A percentile compares a stretch with the other conserved stretches of the same genome.
Conservation (phyloP, 179 eudicot species). For the Camellia oleifera region DNA sequence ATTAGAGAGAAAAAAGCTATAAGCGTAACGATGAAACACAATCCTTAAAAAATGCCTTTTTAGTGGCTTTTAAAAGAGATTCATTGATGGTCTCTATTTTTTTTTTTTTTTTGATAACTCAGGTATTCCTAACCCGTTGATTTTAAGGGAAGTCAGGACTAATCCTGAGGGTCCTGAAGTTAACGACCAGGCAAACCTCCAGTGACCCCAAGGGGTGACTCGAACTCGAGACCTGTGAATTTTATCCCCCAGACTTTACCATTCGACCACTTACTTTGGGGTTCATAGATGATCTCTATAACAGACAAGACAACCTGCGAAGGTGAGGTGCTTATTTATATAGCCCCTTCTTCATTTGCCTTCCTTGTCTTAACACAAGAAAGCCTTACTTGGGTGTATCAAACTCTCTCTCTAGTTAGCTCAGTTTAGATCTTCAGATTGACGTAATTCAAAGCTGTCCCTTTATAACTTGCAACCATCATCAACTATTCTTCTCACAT, state of each 20-base stretch:
- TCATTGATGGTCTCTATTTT: neutral
- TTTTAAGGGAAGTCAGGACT: too few species aligned
- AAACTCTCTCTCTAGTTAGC: neutral
- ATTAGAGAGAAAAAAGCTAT: neutral
- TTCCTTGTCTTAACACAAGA: neutral
- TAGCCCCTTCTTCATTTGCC: neutral
- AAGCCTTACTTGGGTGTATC: neutral
- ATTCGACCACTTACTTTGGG: neutral
- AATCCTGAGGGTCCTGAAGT: too few species aligned
- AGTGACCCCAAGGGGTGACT: too few species aligned
- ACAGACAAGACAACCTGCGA: slow-evolving; percentile 16
- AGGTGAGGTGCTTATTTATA: neutral
- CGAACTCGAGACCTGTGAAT: too few species aligned
- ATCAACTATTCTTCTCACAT: neutral
- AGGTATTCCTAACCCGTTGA: too few species aligned
- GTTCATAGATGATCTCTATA: neutral
- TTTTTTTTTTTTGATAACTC: too few species aligned
- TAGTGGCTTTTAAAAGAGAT: slow-evolving; percentile 16
- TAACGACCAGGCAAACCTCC: too few species aligned
- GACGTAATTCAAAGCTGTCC: neutral
- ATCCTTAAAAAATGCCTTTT: neutral
- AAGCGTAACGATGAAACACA: slow-evolving; percentile 9
- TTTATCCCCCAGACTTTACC: too few species aligned
- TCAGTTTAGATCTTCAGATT: neutral
- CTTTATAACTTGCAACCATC: neutral